phyloP scores from a whole-genome alignment of 2,329 filamentous ascomycete species.

The Magnaporthiopsis poae region DNA sequence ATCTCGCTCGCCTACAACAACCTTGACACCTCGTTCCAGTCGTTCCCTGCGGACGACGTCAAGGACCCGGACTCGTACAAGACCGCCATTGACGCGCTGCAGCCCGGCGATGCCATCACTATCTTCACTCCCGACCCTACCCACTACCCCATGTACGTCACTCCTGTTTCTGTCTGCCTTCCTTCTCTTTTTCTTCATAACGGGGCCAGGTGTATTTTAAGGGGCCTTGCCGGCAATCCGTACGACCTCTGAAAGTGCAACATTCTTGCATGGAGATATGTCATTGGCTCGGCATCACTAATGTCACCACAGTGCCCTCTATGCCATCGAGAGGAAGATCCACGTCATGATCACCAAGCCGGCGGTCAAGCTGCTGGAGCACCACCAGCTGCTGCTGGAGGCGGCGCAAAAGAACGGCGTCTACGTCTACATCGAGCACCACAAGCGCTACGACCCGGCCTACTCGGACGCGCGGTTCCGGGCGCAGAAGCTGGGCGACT shows the following conservation, averaged over 20 bases:
- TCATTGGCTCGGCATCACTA: neutral
- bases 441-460: conserved; percentile 90
- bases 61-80: conserved; percentile 79
- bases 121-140: conserved; percentile 94
- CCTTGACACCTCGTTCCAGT: conserved; percentile 76
- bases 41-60: conserved; percentile 65
- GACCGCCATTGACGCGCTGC: conserved; percentile 71
- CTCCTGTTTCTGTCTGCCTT: neutral
- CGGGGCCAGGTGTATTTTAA: neutral
- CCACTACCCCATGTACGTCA: conserved; percentile 66
- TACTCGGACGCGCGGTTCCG: conserved; percentile 79
- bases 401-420: conserved; percentile 66
- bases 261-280: neutral
- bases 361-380: conserved; percentile 70
- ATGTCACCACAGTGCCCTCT: conserved; percentile 46
- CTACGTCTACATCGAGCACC: conserved; percentile 88
- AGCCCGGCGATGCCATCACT: conserved; percentile 77
- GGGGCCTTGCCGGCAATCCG: neutral
- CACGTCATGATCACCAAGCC: conserved; percentile 93
- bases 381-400: conserved; percentile 68
- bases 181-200: neutral
- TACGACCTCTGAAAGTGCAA: neutral
- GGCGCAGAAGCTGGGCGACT: conserved; percentile 71
- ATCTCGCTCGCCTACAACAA: conserved; percentile 81
- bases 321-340: conserved; percentile 77